Base-by-base conservation (phyloP, 129 eudicot genomes). In the Chrysanthemum lavandulifolium region DNA sequence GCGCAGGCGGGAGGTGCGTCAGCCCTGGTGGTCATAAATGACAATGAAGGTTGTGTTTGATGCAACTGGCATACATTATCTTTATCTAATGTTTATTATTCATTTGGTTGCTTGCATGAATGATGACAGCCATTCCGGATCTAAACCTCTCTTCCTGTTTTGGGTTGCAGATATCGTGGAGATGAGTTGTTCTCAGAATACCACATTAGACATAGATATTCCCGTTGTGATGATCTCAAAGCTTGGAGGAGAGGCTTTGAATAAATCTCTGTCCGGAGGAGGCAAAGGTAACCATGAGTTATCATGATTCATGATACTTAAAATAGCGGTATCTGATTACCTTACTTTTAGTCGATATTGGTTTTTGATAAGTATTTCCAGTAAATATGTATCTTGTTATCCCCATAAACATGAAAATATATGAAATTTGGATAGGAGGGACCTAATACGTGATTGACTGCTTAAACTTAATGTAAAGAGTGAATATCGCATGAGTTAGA, bases 1-100 rank as follows among this genome's bases (percentile, higher is more conserved):
- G 94, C 97, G 50, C 93, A 94, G 83, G 86, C 84, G 8, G 97
- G 80, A 65, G 97, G 94, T 51, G 99, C 99, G 62, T 76, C 86
- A 54, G 89, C 82, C 72, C 72, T 94, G 78, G 71, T 94, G 77
- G 82, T 94, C 67, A 78, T 88, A 71, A 94, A 86, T 83, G 81
- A 84, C 49, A 76, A 72, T 23, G 89, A 88, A 88, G 99, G 99
- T 90, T 74, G 78, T 69, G n/a, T 52, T 71, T 54, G 72, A 52
- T 61, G 58, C 23, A 61, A 49, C 40, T 65, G 60, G 5, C 61
- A 57, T 65, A 12, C 69, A 10, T 64, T 60, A 27, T 68, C n/a
- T 15, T 27, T 74, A n/a, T 51, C 19, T 54, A 16, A 36, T 72
- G 58, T 72, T 67, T 75, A 23, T 33, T 21, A 10, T 54, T 78